Percentiles rank a stretch among this genome's conserved stretches.
phyloP scores from a whole-genome alignment of 78 protist species.

The Mantamonas sphyraenae region DNA sequence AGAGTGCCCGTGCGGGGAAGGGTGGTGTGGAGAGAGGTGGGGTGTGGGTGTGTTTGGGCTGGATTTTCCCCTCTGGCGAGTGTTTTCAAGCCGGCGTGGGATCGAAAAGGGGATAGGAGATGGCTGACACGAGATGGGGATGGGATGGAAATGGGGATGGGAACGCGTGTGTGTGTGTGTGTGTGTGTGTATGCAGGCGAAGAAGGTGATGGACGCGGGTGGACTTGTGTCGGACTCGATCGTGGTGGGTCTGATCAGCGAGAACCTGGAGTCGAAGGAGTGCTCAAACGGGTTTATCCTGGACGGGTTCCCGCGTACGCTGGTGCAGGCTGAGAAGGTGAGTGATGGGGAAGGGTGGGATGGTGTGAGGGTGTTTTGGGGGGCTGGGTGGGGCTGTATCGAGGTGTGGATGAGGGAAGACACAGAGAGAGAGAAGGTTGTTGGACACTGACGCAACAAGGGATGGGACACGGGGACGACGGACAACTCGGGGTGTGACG shows the following conservation, averaged over 20 bases:
- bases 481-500: too few species aligned
- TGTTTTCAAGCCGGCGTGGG: neutral
- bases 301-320: conserved; percentile 97
- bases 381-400: neutral
- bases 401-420: neutral
- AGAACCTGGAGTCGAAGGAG: conserved; percentile 42
- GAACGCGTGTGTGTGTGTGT: neutral
- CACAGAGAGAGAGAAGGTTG: too few species aligned
- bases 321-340: conserved; percentile 81
- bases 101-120: neutral
- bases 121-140: neutral
- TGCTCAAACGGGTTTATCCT: conserved; percentile 87
- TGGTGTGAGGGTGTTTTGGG: neutral
- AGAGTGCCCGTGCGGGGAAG: neutral
- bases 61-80: neutral
- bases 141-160: neutral
- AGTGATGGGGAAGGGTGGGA: neutral
- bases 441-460: neutral
- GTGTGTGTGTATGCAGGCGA: conserved; percentile 57
- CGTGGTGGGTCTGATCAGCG: conserved; percentile 72
- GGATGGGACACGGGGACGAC: too few species aligned
- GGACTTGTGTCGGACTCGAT: conserved; percentile 71
- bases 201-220: conserved; percentile 79
- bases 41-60: neutral
- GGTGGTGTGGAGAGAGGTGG: neutral